Percentiles rank a stretch among this genome's conserved stretches.
phyloP scores from a whole-genome alignment of 495 filamentous ascomycete species.

The Lichina pygmaea region DNA sequence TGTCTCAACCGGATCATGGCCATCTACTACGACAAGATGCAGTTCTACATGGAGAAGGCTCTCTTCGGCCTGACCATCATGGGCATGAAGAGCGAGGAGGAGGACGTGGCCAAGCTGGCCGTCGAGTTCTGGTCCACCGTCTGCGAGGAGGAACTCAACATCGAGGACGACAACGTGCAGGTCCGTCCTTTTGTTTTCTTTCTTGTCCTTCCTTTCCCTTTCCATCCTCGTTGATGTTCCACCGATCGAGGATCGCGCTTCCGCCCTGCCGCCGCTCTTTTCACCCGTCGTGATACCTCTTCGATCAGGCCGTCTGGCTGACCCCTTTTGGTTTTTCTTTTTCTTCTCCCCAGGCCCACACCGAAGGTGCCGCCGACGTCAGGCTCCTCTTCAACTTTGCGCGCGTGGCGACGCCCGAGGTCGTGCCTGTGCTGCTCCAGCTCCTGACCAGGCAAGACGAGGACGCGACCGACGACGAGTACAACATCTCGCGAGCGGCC shows the following conservation, averaged over 20 bases:
- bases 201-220: background rate
- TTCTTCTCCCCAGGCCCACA: constrained; percentile 13
- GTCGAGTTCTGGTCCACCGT: constrained; percentile 99
- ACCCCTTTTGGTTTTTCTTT: background rate
- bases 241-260: background rate
- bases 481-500: constrained; percentile 81
- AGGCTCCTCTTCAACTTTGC: constrained; percentile 83
- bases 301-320: no score
- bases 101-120: constrained; percentile 91
- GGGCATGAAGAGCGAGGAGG: constrained; percentile 93
- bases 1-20: constrained; percentile 96
- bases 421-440: constrained; percentile 68
- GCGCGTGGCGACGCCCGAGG: constrained; percentile 66
- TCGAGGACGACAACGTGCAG: constrained; percentile 87
- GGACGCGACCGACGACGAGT: constrained; percentile 87
- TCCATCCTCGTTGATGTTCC: background rate
- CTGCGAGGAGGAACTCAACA: constrained; percentile 90
- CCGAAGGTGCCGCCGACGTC: constrained; percentile 48
- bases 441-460: constrained; percentile 93
- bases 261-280: no score
- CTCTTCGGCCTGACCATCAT: constrained; percentile 94
- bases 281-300: no score
- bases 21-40: constrained; percentile 96
- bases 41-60: constrained; percentile 99
- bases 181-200: constrained; percentile 17